These are phyloP conservation scores for Quercus aquifolioides DNA, from an alignment of 306 rosid genomes.

Conservation along the genomic window DNA sequence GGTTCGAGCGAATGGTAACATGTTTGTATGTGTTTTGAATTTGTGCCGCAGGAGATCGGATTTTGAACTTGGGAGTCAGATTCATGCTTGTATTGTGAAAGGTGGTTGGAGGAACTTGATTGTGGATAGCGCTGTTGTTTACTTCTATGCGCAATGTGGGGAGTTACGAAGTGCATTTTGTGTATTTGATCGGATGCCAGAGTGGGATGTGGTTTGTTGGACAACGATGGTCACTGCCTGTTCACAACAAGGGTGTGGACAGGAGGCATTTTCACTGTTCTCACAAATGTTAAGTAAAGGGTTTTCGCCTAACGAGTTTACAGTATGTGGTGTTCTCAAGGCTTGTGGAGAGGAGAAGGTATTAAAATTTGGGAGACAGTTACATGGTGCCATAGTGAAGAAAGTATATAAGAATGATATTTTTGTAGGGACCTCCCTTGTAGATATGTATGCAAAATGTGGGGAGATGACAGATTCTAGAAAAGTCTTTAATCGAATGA, in stretches of 20 bases:
- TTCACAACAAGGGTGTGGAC: conserved; percentile 71
- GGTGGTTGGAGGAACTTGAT: conserved; percentile 65
- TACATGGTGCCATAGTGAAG: conserved; percentile 72
- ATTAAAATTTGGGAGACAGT: conserved; percentile 63
- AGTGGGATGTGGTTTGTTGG: conserved; percentile 78
- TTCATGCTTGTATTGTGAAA: conserved; percentile 70
- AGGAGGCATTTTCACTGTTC: conserved; percentile 55
- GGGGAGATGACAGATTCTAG: conserved; percentile 63
- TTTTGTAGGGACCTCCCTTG: conserved; percentile 72
- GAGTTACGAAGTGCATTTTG: conserved; percentile 53
- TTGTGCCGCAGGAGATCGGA: conserved; percentile 58
- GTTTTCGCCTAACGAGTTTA: conserved; percentile 70
- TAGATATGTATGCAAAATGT: conserved; percentile 93
- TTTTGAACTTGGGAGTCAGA: conserved; percentile 63
- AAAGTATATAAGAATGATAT: conserved; percentile 61
- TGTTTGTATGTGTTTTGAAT: conserved; percentile 80
- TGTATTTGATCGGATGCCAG: conserved; percentile 56
- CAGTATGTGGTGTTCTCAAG: conserved; percentile 71
- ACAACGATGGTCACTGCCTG: conserved; percentile 86
- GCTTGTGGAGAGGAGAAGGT: conserved; percentile 76
- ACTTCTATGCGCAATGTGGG: conserved; percentile 73
- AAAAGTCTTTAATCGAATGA: conserved; percentile 66
- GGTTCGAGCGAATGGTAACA: conserved; percentile 55
- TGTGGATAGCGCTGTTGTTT: conserved; percentile 60
- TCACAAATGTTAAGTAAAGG: conserved; percentile 63